Evolutionary conservation across 257 asterid species (phyloP).

Genomic region (Przewalskia tangutica): DNA sequence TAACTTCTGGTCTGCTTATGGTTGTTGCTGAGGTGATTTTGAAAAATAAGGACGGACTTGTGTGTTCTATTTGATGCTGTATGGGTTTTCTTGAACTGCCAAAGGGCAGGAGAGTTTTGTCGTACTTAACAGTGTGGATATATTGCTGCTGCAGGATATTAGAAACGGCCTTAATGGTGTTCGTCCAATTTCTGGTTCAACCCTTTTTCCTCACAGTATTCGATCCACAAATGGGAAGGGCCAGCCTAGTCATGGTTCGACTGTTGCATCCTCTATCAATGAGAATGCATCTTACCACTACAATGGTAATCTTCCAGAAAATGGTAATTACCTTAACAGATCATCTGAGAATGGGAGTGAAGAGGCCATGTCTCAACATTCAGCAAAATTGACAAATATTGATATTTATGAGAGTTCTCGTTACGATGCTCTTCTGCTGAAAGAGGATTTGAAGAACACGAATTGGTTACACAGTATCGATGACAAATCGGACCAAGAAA

Average conservation of each 20-base stretch:
- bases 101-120: neutral
- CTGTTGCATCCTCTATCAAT: constrained; percentile 29
- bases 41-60: neutral
- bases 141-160: constrained; percentile 55
- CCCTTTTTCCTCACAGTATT: constrained; percentile 89
- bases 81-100: neutral
- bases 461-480: constrained; percentile 69
- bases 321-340: constrained; percentile 31
- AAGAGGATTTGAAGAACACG: constrained; percentile 81
- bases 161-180: constrained; percentile 47
- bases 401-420: constrained; percentile 90
- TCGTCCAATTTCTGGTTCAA: constrained; percentile 73
- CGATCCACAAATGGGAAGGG: constrained; percentile 54
- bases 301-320: constrained; percentile 37
- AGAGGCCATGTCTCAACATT: constrained; percentile 41
- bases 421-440: constrained; percentile 50
- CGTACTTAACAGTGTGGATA: neutral
- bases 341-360: constrained; percentile 50
- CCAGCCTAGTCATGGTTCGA: constrained; percentile 26
- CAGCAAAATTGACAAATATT: constrained; percentile 42
- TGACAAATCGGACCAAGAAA: constrained; percentile 47
- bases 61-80: neutral
- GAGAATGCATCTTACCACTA: constrained; percentile 23
- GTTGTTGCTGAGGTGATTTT: neutral
- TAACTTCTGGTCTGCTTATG: neutral